Percentiles rank a stretch among this genome's conserved stretches.
Conservation (phyloP, 768 basidiomycete genomes). For the Mycena sanguinolenta region DNA sequence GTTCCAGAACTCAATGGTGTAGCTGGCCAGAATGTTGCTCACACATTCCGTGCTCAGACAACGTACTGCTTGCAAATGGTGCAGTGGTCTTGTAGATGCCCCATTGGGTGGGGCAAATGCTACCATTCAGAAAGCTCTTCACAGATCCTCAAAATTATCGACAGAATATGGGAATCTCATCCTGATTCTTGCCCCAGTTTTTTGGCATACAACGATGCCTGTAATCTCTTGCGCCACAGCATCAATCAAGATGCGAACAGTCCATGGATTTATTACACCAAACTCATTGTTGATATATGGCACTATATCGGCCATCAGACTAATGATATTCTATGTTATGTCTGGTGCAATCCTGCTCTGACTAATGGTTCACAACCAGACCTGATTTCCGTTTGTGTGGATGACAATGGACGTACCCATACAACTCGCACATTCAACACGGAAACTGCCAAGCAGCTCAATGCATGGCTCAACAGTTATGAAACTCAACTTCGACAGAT, state of each 20-base stretch:
- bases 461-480: slow-evolving; percentile 3
- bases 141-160: neutral
- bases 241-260: slow-evolving; percentile 2
- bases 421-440: slow-evolving; percentile 8
- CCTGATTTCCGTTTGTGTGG: neutral
- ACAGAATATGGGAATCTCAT: neutral
- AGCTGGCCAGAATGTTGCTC: neutral
- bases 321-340: neutral
- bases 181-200: neutral
- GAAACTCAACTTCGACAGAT: slow-evolving; percentile 13
- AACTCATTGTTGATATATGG: slow-evolving; percentile 12
- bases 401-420: neutral
- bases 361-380: slow-evolving; percentile 11
- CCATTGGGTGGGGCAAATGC: slow-evolving; percentile 14
- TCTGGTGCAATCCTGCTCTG: slow-evolving; percentile 15
- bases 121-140: slow-evolving; percentile 6
- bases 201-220: slow-evolving; percentile 7
- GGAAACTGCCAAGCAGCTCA: slow-evolving; percentile 17
- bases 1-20: neutral
- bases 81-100: slow-evolving; percentile 12
- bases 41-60: slow-evolving; percentile 2
- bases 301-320: slow-evolving; percentile 8
- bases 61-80: slow-evolving; percentile 9
- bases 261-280: neutral
- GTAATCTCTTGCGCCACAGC: slow-evolving; percentile 9